phyloP scores from a whole-genome alignment of 169 alveolate genomes.

The Plasmodium gallinaceum region DNA sequence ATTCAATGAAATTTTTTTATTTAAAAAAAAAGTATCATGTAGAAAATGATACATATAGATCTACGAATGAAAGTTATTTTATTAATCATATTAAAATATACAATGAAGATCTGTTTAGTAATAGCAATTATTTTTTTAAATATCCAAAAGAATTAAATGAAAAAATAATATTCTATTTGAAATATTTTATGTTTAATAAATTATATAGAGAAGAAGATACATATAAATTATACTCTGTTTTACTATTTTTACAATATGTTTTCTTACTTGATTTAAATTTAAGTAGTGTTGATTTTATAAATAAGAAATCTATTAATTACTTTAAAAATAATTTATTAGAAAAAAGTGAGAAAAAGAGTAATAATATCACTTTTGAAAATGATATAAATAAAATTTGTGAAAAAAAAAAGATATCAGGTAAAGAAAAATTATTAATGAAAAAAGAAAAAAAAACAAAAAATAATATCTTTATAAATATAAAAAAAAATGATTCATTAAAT shows the following conservation, averaged over 20 bases:
- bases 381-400: neutral
- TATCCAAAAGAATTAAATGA: slow-evolving; percentile 12
- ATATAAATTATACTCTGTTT: slow-evolving; percentile 1
- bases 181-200: neutral
- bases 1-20: slow-evolving; percentile 26
- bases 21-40: slow-evolving; percentile 15
- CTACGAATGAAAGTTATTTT: neutral
- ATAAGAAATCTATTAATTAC: slow-evolving; percentile 13
- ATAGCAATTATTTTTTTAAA: neutral
- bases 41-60: neutral
- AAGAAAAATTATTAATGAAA: neutral
- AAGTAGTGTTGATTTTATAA: slow-evolving; percentile 9
- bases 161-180: slow-evolving; percentile 11
- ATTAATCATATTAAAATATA: slow-evolving; percentile 29
- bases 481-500: neutral
- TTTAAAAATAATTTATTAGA: slow-evolving; percentile 1
- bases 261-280: slow-evolving; percentile 23
- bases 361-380: neutral
- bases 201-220: neutral
- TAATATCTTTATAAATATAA: neutral
- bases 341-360: no score
- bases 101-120: slow-evolving; percentile 51
- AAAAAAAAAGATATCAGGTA: neutral
- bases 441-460: neutral
- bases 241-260: slow-evolving; percentile 35